Percentiles rank a stretch among this genome's conserved stretches.
These are phyloP conservation scores for Arthrobotrys sphaeroides DNA, from an alignment of 2,329 filamentous ascomycete genomes.

Conservation along the genomic window DNA sequence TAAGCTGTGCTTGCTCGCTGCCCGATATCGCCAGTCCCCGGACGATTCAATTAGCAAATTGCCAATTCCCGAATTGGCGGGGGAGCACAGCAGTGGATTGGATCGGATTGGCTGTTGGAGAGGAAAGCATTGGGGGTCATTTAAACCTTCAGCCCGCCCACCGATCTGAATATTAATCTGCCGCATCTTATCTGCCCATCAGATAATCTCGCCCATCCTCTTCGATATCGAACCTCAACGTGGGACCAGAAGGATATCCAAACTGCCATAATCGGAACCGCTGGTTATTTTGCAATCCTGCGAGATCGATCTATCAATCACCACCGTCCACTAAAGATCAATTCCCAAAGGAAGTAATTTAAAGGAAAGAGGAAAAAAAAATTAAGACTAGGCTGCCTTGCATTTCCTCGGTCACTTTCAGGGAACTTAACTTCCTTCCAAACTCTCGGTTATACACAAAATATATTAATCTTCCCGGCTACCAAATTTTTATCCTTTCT, in stretches of 20 bases:
- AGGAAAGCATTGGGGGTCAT: neutral
- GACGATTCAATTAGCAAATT: slow-evolving; percentile 4
- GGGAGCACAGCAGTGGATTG: too few relatives aligned
- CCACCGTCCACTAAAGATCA: too few relatives aligned
- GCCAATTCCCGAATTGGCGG: slow-evolving; percentile 7
- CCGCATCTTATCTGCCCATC: slow-evolving; percentile 44
- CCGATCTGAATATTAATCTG: neutral
- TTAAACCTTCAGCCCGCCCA: slow-evolving; percentile 2
- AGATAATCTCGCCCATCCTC: slow-evolving; percentile 29
- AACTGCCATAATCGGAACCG: too few relatives aligned
- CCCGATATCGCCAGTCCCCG: slow-evolving; percentile 19
- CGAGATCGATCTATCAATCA: too few relatives aligned
- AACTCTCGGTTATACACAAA: neutral
- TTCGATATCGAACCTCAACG: neutral
- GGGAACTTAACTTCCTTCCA: slow-evolving; percentile 8
- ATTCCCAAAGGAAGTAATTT: too few relatives aligned
- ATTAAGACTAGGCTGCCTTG: neutral
- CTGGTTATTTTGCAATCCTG: too few relatives aligned
- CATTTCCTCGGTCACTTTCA: slow-evolving; percentile 37
- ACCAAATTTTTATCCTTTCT: neutral
- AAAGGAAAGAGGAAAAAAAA: neutral
- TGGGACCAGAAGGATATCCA: too few relatives aligned
- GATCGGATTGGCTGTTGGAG: slow-evolving; percentile 2
- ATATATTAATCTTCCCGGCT: neutral
- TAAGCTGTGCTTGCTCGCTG: neutral